phyloP scores from a whole-genome alignment of 2,329 filamentous ascomycete genomes.

The Rutstroemia sydowiana region DNA sequence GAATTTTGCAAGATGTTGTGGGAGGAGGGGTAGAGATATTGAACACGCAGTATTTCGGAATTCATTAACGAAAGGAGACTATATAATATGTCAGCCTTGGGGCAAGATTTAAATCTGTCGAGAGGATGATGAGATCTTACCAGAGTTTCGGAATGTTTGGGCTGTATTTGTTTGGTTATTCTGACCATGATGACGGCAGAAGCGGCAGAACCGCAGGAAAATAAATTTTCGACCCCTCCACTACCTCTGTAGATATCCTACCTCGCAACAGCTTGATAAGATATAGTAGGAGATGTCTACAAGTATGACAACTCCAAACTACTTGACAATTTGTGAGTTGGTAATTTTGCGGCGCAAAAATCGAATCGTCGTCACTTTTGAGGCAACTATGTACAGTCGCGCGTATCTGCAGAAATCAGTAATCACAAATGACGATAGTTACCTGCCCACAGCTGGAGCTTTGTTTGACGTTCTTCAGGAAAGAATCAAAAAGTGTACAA shows the following conservation, averaged over 20 bases:
- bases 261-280: conserved; percentile 25
- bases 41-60: conserved; percentile 68
- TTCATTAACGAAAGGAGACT: conserved; percentile 82
- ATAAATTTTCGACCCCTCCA: conserved; percentile 42
- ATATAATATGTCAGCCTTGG: conserved; percentile 15
- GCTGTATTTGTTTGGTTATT: conserved; percentile 60
- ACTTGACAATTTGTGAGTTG: too few species aligned
- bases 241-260: conserved; percentile 30
- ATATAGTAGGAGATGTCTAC: conserved; percentile 30
- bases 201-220: conserved; percentile 50
- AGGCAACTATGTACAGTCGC: conserved; percentile 11
- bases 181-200: conserved; percentile 55
- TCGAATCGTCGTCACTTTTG: conserved; percentile 8
- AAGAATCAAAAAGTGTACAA: conserved; percentile 6
- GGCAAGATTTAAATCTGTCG: neutral
- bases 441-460: conserved; percentile 10
- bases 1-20: conserved; percentile 69
- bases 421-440: conserved; percentile 3
- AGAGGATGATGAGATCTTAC: conserved; percentile 37
- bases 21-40: conserved; percentile 67
- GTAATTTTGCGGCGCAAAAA: too few species aligned
- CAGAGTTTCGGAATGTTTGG: conserved; percentile 60
- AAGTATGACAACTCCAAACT: conserved; percentile 30
- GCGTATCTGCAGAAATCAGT: conserved; percentile 13
- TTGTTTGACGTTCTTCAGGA: neutral